Evolutionary conservation across 495 filamentous ascomycete genomes (phyloP), one percentile per base, ranked within the genome.

Genomic region (Neurospora tetrasperma): DNA sequence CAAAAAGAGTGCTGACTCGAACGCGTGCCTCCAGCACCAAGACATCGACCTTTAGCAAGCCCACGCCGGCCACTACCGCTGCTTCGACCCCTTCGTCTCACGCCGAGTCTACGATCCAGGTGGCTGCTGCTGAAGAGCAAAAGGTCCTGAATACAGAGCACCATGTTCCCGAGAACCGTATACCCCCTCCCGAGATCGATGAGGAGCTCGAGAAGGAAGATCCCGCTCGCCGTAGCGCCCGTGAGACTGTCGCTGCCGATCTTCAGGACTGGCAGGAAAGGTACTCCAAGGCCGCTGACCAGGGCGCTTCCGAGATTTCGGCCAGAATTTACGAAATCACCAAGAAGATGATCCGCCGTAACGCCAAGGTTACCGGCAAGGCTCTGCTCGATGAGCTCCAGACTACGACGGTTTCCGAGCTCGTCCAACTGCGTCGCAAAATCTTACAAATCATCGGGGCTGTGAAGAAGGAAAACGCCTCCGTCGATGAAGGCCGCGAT

Each of bases 221-320:
- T 54, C 84, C 86, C 41, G 74, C 79, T 3, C 82, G 84, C n/a
- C 82, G 83, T 41, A 79, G 75, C 2, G 83, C 88, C 4, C 88
- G 89, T 9, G 88, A 91, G 76, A 90, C 89, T 43, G 90, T 97
- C 71, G 86, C 89, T 9, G 87, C 89, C 18, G 96, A 98, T 80
- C 86, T 99, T 44, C 82, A 88, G 69, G 83, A 85, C 44, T 98
- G 94, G 94, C 90, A 97, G 80, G 86, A 88, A 48, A 93, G 96
- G 75, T 98, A 98, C 80, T 86, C 91, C 31, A 88, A 89, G 72
- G 93, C 93, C 9, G 92, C 91, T 27, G 90, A 94, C 69, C 92
- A 94, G 76, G 94, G 93, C 9, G 86, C 92, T 40, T 85, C 86
- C 39, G 91, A 97, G 74, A 94, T 99, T 72, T 89, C 94, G 35